Evolutionary conservation across 257 asterid species (phyloP).

Genomic region (Lantana camara): DNA sequence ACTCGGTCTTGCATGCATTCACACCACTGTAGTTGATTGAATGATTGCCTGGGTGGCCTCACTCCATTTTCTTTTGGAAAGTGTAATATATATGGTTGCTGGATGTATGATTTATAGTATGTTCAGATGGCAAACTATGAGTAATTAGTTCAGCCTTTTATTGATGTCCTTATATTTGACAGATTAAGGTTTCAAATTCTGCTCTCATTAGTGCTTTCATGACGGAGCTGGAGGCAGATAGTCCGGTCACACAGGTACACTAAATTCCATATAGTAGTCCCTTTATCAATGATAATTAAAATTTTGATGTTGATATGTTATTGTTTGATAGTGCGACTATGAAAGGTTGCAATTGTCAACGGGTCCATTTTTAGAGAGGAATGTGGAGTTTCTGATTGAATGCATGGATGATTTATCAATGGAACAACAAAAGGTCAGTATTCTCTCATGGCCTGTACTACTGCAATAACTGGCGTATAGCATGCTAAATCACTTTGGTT

Average conservation of each 20-base stretch:
- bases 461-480: constrained; percentile 8
- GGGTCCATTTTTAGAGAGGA: constrained; percentile 82
- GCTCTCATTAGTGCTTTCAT: constrained; percentile 95
- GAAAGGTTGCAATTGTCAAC: constrained; percentile 90
- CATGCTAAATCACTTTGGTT: constrained; percentile 12
- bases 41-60: background rate
- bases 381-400: constrained; percentile 86
- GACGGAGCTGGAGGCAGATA: constrained; percentile 89
- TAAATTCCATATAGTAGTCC: background rate
- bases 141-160: constrained; percentile 12
- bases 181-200: constrained; percentile 98
- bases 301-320: background rate
- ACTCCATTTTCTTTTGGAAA: no score
- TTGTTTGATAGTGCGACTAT: constrained; percentile 66
- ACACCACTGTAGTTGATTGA: background rate
- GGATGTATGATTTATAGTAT: no score
- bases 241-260: constrained; percentile 82
- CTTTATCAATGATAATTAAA: background rate
- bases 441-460: constrained; percentile 18
- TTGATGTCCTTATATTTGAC: constrained; percentile 21
- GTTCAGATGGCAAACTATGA: no score
- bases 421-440: constrained; percentile 91
- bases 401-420: constrained; percentile 97
- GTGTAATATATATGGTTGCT: no score
- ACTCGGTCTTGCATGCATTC: background rate